Percentiles rank a stretch among this genome's conserved stretches.
Evolutionary conservation across 1,284 basidiomycete genomes (phyloP).

Genomic region (Sanguinoderma infundibulare): DNA sequence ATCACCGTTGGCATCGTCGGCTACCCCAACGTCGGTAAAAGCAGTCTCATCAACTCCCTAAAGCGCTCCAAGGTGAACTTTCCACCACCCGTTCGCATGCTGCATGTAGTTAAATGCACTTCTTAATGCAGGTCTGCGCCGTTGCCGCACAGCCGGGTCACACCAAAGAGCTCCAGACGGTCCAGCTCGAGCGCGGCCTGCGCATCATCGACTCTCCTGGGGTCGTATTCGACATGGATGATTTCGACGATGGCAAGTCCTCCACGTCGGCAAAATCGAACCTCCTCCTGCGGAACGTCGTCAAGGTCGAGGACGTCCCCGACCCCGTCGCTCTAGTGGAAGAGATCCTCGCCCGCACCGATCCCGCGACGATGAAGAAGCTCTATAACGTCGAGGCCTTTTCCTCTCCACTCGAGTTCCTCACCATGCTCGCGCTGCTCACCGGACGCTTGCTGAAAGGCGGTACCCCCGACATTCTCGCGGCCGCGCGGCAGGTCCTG

Average conservation of each 20-base stretch:
- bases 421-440: conserved; percentile 89
- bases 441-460: conserved; percentile 84
- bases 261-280: conserved; percentile 56
- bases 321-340: conserved; percentile 93
- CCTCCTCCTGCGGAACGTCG: conserved; percentile 87
- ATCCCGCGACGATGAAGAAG: conserved; percentile 70
- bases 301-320: conserved; percentile 91
- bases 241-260: conserved; percentile 51
- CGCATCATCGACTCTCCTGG: conserved; percentile 96
- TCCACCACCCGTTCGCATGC: background rate
- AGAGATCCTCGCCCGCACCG: conserved; percentile 79
- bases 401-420: conserved; percentile 78
- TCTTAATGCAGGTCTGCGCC: too few species aligned
- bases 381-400: conserved; percentile 85
- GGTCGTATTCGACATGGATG: conserved; percentile 87
- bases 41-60: conserved; percentile 92
- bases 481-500: conserved; percentile 85
- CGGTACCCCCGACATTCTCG: conserved; percentile 88
- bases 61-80: conserved; percentile 82
- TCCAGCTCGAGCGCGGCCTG: conserved; percentile 92
- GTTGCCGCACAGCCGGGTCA: conserved; percentile 97
- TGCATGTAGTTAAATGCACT: conserved; percentile 36
- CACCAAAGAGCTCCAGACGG: conserved; percentile 92
- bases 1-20: conserved; percentile 95
- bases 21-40: conserved; percentile 98